Conservation (phyloP, 2,329 filamentous ascomycete species). For the Sclerotinia nivalis region DNA sequence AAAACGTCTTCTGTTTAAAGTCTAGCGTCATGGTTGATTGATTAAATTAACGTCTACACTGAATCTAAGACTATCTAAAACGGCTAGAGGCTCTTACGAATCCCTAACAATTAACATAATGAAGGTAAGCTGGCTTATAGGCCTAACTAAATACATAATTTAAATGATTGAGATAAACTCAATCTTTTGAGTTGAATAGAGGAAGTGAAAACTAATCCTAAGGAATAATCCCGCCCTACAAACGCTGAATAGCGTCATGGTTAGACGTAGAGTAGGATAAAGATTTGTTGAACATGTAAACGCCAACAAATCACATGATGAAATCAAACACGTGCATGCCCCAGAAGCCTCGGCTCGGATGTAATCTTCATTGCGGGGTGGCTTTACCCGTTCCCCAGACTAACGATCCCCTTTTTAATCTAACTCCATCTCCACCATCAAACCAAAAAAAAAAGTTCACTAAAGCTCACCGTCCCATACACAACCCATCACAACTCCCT, state of each 20-base stretch:
- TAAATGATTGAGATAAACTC: too few relatives aligned
- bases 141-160: too few relatives aligned
- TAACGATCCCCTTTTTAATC: constrained; percentile 26
- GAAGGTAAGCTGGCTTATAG: too few relatives aligned
- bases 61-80: too few relatives aligned
- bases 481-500: constrained; percentile 41
- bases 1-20: background rate
- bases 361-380: constrained; percentile 5
- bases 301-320: background rate
- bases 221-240: too few relatives aligned
- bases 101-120: too few relatives aligned
- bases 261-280: background rate
- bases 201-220: too few relatives aligned
- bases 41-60: too few relatives aligned
- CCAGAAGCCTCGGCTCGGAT: background rate
- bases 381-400: background rate
- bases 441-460: constrained; percentile 43
- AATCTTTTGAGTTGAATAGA: too few relatives aligned
- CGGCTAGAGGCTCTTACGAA: too few relatives aligned
- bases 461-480: constrained; percentile 42
- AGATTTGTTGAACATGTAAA: background rate
- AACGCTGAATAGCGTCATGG: background rate
- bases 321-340: background rate
- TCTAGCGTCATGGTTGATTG: background rate
- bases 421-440: background rate